Base-by-base conservation (phyloP, 805 yeast genomes). In the Metschnikowia peoriensis region DNA sequence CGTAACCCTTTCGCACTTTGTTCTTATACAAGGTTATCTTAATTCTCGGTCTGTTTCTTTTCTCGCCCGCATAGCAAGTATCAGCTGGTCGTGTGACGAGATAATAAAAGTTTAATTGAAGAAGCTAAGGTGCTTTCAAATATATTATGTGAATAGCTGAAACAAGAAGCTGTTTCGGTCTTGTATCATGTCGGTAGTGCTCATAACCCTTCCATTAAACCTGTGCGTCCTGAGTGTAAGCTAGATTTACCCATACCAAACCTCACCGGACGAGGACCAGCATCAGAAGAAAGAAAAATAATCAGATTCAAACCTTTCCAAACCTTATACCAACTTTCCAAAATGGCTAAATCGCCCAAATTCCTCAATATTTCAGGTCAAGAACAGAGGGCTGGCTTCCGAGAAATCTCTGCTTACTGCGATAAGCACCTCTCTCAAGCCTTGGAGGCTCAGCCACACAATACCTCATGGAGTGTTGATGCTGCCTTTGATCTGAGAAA, bases 391-490 rank as follows among this genome's bases (percentile, higher is more conserved):
- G 28, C 50, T n/a, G 51, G 51, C 9, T 57, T 57, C 39, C 38
- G 38, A 6, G 45, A 53, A 29, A 49, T 56, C 38, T 27, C 53
- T 1, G 38, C 41, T 5, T 16, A 41, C 17, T 50, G 58, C 28
- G 55, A 55, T 16, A 41, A 28, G 10, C 58, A 50, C 40, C 16
- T 59, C 8, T 53, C 55, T 27, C 54, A 53, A 12, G 61, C 56
- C 35, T 35, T 52, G 37, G 55, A 47, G 16, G 49, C 45, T 8
- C 28, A 34, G n/a, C 40, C 45, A 7, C 28, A 39, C 12, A 38
- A 40, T 16, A 22, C 44, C 11, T 47, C 52, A 10, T 59, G 60
- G 60, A 43, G 56, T 38, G 44, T 55, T 9, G 11, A 41, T 7
- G 49, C 47, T 10, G 61, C 61, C 3, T 38, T 47, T 14, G 34